Conservation (phyloP, 2,329 filamentous ascomycete species). For the Arthrobotrys megalospora region DNA sequence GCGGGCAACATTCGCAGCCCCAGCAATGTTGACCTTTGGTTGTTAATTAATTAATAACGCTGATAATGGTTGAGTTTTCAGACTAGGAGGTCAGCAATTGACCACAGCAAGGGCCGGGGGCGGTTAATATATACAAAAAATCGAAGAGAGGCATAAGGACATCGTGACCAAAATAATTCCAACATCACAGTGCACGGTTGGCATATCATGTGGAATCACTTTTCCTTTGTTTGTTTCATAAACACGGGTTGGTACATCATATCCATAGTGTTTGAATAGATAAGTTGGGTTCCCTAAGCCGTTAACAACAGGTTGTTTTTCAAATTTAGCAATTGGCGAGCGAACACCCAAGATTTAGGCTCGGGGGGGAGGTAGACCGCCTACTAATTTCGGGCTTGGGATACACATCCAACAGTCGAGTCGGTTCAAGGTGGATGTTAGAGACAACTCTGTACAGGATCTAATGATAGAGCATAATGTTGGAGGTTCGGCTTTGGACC, state of each 20-base stretch:
- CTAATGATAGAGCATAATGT: neutral
- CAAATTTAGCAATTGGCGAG: neutral
- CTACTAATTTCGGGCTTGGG: neutral
- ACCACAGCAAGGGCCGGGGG: no score
- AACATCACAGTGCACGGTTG: neutral
- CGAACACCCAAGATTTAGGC: neutral
- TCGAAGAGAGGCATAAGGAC: neutral
- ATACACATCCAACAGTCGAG: neutral
- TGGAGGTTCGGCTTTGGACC: neutral
- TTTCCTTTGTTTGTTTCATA: constrained; percentile 48
- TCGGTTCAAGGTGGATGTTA: neutral
- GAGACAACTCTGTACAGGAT: neutral
- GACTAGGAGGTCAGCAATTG: no score
- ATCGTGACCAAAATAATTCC: constrained; percentile 2
- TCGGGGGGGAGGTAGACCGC: neutral
- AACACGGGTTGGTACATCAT: neutral
- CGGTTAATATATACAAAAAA: neutral
- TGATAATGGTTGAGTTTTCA: no score
- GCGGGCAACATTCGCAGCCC: neutral
- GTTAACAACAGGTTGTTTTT: neutral
- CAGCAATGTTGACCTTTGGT: neutral
- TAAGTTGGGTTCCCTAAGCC: constrained; percentile 2
- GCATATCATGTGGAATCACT: constrained; percentile 5
- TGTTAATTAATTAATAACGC: no score
- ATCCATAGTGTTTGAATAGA: neutral